These are phyloP conservation scores for Solanum raphanifolium DNA, from an alignment of 257 asterid species.

Conservation along the genomic window DNA sequence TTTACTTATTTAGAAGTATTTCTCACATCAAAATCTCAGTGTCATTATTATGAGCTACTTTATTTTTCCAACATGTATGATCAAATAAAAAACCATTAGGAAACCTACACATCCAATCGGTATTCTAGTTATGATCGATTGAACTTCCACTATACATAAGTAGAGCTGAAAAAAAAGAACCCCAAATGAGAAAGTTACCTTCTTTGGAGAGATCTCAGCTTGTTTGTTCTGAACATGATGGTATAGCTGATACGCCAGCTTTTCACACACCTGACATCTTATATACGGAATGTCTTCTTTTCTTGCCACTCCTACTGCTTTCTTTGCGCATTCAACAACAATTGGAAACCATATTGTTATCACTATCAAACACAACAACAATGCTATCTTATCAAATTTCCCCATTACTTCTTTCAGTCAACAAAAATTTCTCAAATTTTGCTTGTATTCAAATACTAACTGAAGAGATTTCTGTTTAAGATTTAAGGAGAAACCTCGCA, in stretches of 20 bases:
- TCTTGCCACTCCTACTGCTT: constrained; percentile 60
- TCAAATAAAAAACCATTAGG: not conserved
- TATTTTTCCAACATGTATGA: not conserved
- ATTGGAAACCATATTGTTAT: constrained; percentile 27
- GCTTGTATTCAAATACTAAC: not conserved
- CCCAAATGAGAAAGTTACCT: constrained; percentile 32
- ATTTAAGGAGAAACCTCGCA: not conserved
- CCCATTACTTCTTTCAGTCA: constrained; percentile 21
- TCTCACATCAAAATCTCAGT: not conserved
- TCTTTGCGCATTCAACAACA: constrained; percentile 53
- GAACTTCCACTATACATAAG: not conserved
- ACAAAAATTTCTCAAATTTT: not conserved
- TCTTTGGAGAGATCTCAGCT: constrained; percentile 62
- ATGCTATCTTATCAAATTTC: constrained; percentile 11
- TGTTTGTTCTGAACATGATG: constrained; percentile 62
- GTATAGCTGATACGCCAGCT: constrained; percentile 51
- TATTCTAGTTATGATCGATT: not conserved
- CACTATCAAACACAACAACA: constrained; percentile 3
- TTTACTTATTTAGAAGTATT: not conserved
- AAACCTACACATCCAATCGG: not conserved
- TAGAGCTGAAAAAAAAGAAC: not conserved
- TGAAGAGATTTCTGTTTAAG: not conserved
- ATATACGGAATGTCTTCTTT: constrained; percentile 83
- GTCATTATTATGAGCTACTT: not conserved
- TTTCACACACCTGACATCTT: constrained; percentile 77